Conservation (phyloP, 345 rosid genomes). For the Linum trigynum region DNA sequence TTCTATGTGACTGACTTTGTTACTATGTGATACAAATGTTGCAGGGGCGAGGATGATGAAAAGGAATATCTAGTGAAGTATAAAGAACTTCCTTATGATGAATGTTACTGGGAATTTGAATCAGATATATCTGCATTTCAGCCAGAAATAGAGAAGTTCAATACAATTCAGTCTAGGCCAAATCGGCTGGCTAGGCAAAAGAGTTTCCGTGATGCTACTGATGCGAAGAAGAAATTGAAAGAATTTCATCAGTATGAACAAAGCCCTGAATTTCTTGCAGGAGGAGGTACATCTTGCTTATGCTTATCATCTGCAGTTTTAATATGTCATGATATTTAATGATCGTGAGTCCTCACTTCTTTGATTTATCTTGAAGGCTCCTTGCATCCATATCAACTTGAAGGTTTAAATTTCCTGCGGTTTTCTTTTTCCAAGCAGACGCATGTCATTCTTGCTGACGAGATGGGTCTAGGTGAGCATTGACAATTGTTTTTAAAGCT, state of each 20-base stretch:
- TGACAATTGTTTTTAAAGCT: slow-evolving; percentile 10
- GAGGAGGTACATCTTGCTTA: slow-evolving; percentile 43
- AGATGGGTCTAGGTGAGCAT: slow-evolving; percentile 90
- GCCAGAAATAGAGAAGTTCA: slow-evolving; percentile 76
- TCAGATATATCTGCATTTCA: slow-evolving; percentile 83
- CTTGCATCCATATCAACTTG: slow-evolving; percentile 94
- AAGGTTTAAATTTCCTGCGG: slow-evolving; percentile 91
- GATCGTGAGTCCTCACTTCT: slow-evolving; percentile 11
- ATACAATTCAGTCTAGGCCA: slow-evolving; percentile 55
- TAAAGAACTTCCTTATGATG: slow-evolving; percentile 93
- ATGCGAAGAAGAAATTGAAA: slow-evolving; percentile 50
- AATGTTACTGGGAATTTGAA: slow-evolving; percentile 98
- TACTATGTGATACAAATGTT: slow-evolving; percentile 19
- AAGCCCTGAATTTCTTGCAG: slow-evolving; percentile 80
- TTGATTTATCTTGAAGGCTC: slow-evolving; percentile 53
- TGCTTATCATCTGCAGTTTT: slow-evolving; percentile 6
- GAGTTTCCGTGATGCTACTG: slow-evolving; percentile 32
- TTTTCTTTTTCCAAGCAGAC: slow-evolving; percentile 96
- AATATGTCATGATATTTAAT: slow-evolving; percentile 8
- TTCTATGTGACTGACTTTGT: neutral
- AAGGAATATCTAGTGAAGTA: slow-evolving; percentile 88
- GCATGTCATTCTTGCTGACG: slow-evolving; percentile 99
- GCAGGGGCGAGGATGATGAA: slow-evolving; percentile 76
- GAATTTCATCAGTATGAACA: slow-evolving; percentile 84
- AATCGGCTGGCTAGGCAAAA: slow-evolving; percentile 45